These are phyloP conservation scores for Scleromitrula shiraiana DNA, from an alignment of 2,329 filamentous ascomycete genomes.

Conservation along the genomic window DNA sequence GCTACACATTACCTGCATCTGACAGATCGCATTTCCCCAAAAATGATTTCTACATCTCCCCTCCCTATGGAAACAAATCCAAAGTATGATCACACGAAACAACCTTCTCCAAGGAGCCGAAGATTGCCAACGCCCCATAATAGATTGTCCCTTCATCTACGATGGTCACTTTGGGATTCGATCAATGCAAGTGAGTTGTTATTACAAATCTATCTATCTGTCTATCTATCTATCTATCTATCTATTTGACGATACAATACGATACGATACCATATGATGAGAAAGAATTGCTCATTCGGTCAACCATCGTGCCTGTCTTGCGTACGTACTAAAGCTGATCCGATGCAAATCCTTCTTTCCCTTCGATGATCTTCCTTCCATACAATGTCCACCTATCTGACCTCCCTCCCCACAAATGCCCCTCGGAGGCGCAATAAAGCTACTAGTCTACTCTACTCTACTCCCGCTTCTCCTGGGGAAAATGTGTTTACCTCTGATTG, in stretches of 20 bases:
- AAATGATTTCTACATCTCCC: neutral
- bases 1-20: constrained; percentile 6
- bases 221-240: no score
- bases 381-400: neutral
- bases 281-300: neutral
- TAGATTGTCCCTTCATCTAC: constrained; percentile 1
- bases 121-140: neutral
- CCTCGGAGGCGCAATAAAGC: neutral
- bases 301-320: no score
- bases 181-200: neutral
- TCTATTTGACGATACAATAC: no score
- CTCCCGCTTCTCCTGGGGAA: no score
- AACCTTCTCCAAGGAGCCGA: neutral
- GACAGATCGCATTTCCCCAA: constrained; percentile 6
- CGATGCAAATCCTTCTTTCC: no score
- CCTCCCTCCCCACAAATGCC: neutral
- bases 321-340: no score
- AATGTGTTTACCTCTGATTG: neutral
- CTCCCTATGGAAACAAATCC: neutral
- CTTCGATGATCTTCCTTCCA: neutral
- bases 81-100: neutral
- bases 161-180: neutral
- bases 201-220: neutral
- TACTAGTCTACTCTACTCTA: neutral
- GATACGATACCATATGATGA: no score